phyloP scores from a whole-genome alignment of 78 protist species.

The Dictyostelium intermedium region DNA sequence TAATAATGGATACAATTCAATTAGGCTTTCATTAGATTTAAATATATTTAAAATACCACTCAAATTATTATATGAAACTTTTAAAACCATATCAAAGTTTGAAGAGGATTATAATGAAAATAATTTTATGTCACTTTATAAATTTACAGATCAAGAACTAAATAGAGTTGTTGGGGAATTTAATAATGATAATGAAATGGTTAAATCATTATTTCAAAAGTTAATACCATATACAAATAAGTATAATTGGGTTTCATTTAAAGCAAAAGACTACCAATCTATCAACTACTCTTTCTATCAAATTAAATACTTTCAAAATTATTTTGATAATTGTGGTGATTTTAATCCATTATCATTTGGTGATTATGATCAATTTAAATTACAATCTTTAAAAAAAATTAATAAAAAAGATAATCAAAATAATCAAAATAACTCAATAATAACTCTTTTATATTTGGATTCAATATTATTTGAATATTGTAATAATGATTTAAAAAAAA shows the following conservation, averaged over 20 bases:
- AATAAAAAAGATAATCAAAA: neutral
- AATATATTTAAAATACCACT: neutral
- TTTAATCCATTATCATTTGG: neutral
- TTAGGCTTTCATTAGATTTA: neutral
- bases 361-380: neutral
- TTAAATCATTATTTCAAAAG: neutral
- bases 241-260: neutral
- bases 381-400: neutral
- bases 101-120: neutral
- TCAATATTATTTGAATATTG: neutral
- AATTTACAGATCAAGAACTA: neutral
- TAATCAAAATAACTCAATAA: neutral
- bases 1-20: no score
- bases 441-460: neutral
- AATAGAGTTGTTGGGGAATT: neutral
- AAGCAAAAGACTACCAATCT: neutral
- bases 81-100: neutral
- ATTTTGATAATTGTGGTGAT: neutral
- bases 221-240: neutral
- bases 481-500: neutral
- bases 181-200: neutral
- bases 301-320: neutral
- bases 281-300: neutral
- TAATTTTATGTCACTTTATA: neutral
- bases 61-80: neutral